These are phyloP conservation scores for Ophiostoma populinum DNA, from an alignment of 2,329 filamentous ascomycete species.

Conservation along the genomic window DNA sequence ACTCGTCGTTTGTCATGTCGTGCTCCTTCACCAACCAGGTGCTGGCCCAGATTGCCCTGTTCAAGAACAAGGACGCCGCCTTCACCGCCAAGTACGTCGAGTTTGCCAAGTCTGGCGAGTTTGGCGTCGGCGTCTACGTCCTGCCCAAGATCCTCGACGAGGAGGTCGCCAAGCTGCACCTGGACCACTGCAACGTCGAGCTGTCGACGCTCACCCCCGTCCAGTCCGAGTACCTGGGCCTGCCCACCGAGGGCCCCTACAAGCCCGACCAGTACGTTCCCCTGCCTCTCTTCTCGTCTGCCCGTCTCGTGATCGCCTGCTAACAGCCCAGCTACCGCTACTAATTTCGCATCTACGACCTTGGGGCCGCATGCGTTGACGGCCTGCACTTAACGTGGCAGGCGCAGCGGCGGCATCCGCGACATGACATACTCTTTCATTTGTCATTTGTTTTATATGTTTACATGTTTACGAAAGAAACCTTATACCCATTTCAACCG, in stretches of 20 bases:
- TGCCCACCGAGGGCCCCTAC: constrained; percentile 76
- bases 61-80: constrained; percentile 73
- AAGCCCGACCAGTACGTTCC: constrained; percentile 77
- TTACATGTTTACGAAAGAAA: constrained; percentile 7
- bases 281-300: constrained; percentile 2
- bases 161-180: constrained; percentile 90
- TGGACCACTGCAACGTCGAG: constrained; percentile 87
- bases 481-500: constrained; percentile 11
- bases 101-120: constrained; percentile 84
- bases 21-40: constrained; percentile 99
- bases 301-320: constrained; percentile 28
- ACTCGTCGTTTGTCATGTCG: constrained; percentile 99
- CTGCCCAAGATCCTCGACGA: constrained; percentile 98
- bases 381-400: too few species aligned
- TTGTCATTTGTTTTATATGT: constrained; percentile 3
- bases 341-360: constrained; percentile 25
- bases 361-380: neutral
- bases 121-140: constrained; percentile 75
- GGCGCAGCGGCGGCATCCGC: too few species aligned
- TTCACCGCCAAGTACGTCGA: constrained; percentile 92
- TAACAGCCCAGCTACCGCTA: constrained; percentile 52
- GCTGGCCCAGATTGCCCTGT: constrained; percentile 96
- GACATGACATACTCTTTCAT: too few species aligned
- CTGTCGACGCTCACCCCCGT: constrained; percentile 68
- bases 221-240: constrained; percentile 89